Base-by-base conservation (phyloP, 768 basidiomycete species). In the Tephrocybe sp. region DNA sequence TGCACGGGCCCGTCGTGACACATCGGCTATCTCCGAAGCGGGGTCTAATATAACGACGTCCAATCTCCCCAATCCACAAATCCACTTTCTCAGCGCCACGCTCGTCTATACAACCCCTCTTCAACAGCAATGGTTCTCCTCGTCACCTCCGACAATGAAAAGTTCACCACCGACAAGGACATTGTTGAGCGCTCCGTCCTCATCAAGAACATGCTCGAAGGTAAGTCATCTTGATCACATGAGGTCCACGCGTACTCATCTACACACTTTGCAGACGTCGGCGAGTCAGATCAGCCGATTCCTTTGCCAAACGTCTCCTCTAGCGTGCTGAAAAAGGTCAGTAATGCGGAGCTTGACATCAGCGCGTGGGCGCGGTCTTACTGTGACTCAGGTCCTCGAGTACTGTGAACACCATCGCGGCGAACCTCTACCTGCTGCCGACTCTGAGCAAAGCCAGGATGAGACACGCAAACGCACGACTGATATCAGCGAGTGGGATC, bases 131-230 rank as follows among this genome's bases (percentile, higher is more conserved):
- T 91, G 86, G 88, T 93, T 66, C 81, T 85, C 62, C 88, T 95
- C 73, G 83, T 86, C 66, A 95, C 93, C 33, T 98, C 96, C 40
- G 97, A 99, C 70, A 93, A 91, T 60, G 97, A 98, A 72, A 84
- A 88, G 57, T 99, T 96, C 75, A 79, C 81, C 46, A 90, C 95
- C 58, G 94, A 98, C 67, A 91, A 87, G 71, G 90, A 94, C 50
- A 91, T 99, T 50, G 93, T 93, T 50, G 91, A 95, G 75, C 90
- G 97, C 69, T 88, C 85, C 56, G 93, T 96, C 9, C 83, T 99
- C 62, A 97, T 99, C 73, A 97, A 96, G 80, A 96, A 97, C 79
- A 98, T 99, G 97, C 88, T 98, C 47, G 97, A 98, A 73, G 97
- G 97, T 92, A 51, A 34, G 75, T 62, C 6, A 30, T 5, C 51